phyloP scores from a whole-genome alignment of 768 basidiomycete species.

The Crucibulum laeve region DNA sequence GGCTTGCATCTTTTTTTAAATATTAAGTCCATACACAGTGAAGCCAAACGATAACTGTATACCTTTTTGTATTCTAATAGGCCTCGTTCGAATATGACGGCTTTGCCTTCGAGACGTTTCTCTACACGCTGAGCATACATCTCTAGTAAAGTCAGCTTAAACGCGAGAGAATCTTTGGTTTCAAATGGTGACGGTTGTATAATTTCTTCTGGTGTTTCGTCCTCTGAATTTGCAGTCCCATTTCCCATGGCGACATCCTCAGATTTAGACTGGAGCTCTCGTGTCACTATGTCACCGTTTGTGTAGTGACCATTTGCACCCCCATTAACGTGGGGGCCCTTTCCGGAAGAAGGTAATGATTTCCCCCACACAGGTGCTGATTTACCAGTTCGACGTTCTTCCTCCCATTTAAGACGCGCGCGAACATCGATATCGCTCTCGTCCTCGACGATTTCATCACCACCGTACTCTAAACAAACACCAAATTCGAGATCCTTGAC shows the following conservation, averaged over 20 bases:
- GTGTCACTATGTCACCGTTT: constrained; percentile 23
- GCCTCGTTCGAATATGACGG: constrained; percentile 87
- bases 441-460: constrained; percentile 76
- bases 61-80: constrained; percentile 95
- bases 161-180: constrained; percentile 74
- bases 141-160: constrained; percentile 87
- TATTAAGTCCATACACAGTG: constrained; percentile 3
- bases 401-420: constrained; percentile 47
- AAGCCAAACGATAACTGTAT: constrained; percentile 10
- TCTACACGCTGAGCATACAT: constrained; percentile 89
- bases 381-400: constrained; percentile 33
- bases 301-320: constrained; percentile 38
- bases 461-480: constrained; percentile 79
- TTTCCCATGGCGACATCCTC: constrained; percentile 47
- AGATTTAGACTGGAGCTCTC: constrained; percentile 23
- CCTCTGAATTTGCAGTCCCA: constrained; percentile 48
- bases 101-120: constrained; percentile 80
- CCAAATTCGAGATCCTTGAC: constrained; percentile 97
- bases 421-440: constrained; percentile 73
- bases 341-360: constrained; percentile 28
- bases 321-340: constrained; percentile 38
- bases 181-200: constrained; percentile 77
- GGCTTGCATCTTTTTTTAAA: constrained; percentile 68
- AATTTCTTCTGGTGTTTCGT: constrained; percentile 58
- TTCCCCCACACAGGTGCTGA: constrained; percentile 18